Base-by-base conservation (phyloP, 1,284 basidiomycete genomes). In the Apiotrichum laibachii region DNA sequence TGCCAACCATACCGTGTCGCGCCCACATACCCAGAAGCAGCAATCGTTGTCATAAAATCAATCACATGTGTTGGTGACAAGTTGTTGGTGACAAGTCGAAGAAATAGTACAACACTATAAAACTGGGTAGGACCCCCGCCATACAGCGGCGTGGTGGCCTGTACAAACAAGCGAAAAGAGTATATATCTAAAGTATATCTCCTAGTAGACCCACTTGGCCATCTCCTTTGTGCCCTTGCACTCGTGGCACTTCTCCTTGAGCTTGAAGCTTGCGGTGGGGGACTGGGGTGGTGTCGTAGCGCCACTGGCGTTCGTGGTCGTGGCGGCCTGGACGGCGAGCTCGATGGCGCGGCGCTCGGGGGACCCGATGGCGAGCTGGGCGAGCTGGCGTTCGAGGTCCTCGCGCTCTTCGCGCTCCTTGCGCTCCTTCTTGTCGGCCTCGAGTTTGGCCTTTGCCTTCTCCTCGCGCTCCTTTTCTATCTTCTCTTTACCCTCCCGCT, bases 151-250 rank as follows among this genome's bases (percentile, higher is more conserved):
- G 26, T 7, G n/a, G 26, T 31, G 26, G 26, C 26, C 26, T 31
- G 2, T 37, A 37, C 37, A 37, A 37, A 37, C 11, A 8, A 13
- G 13, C 34, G 8, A 7, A 35, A 13, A 35, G 7, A 7, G 13
- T 7, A 35, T 35, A 7, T 35, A 11, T 37, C 5, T 16, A 37
- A 16, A 37, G 3, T 2, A 11, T 37, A 37, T 11, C 37, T 2
- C 11, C 37, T 50, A 50, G 49, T 50, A 50, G 35, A 50, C 49
- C 49, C 49, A 50, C 35, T 50, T 50, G 10, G 49, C 49, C 49
- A 50, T 50, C 49, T 50, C 49, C 37, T 40, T 50, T 40, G 49
- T 50, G 35, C 35, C 49, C 34, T 50, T 50, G 49, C 49, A 54
- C 44, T 46, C 45, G 43, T 54, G 43, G 44, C 53, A 39, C 31